These are phyloP conservation scores for Fusarium sp. DNA, from an alignment of 2,329 filamentous ascomycete species.

Conservation along the genomic window DNA sequence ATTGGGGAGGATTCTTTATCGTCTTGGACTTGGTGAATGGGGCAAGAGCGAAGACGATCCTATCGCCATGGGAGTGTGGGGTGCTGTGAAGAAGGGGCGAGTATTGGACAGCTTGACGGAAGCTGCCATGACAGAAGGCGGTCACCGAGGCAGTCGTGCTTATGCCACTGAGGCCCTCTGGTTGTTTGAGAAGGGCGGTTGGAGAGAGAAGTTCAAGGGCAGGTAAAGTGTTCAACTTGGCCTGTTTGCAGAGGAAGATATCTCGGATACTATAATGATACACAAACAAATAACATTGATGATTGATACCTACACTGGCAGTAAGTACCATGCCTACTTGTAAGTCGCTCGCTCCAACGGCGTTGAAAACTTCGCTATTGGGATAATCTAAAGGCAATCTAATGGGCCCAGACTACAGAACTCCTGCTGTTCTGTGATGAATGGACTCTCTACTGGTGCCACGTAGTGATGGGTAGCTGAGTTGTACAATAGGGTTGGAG, in stretches of 20 bases:
- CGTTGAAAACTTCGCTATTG: background rate
- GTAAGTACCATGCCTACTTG: background rate
- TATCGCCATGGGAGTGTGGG: conserved; percentile 85
- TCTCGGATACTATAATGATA: background rate
- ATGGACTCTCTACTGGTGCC: conserved; percentile 13
- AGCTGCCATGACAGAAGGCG: conserved; percentile 75
- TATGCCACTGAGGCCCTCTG: conserved; percentile 92
- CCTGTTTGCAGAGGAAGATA: background rate
- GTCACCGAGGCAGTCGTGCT: conserved; percentile 82
- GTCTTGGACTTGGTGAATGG: conserved; percentile 79
- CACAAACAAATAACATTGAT: background rate
- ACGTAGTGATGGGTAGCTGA: conserved; percentile 15
- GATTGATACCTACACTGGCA: background rate
- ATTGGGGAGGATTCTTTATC: conserved; percentile 84
- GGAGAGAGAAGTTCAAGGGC: conserved; percentile 72
- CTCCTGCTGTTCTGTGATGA: background rate
- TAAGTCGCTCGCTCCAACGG: background rate
- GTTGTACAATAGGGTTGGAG: background rate
- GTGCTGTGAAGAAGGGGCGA: conserved; percentile 77
- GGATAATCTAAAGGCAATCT: background rate
- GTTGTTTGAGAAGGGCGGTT: conserved; percentile 80
- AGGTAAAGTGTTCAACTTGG: conserved; percentile 49
- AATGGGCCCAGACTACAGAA: background rate
- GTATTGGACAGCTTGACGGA: conserved; percentile 81
- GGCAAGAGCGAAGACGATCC: conserved; percentile 68